phyloP scores from a whole-genome alignment of 345 rosid species.

The Syzygium jambos region DNA sequence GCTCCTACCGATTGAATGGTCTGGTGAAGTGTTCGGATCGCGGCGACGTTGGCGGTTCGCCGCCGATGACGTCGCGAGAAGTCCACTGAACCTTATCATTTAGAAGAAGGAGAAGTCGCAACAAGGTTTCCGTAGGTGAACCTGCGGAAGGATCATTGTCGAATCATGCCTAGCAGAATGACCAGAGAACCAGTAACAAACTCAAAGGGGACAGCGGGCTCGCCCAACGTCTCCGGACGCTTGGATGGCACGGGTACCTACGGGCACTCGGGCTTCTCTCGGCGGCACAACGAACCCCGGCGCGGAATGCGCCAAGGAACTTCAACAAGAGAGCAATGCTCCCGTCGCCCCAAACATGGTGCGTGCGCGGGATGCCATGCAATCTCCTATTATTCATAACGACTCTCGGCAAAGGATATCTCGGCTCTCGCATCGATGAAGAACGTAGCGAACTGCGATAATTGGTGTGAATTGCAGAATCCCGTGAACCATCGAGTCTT shows the following conservation, averaged over 20 bases:
- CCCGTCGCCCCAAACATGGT: background rate
- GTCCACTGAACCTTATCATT: no score
- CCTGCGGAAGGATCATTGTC: background rate
- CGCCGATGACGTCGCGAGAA: no score
- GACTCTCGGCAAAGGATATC: background rate
- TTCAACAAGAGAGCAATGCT: background rate
- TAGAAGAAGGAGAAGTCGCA: no score
- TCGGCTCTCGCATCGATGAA: background rate
- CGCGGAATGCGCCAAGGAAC: background rate
- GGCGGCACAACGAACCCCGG: background rate
- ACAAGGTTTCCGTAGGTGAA: no score
- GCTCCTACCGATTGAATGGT: no score
- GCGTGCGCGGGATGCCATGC: background rate
- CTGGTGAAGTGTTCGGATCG: no score
- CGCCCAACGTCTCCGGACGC: background rate
- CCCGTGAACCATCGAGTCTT: background rate
- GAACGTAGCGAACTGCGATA: no score
- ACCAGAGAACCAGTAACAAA: background rate
- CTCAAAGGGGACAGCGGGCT: background rate
- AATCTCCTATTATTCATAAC: background rate
- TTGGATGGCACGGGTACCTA: background rate
- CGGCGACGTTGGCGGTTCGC: no score
- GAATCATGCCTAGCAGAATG: background rate
- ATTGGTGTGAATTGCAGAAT: background rate
- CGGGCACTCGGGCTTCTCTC: fast-evolving